Evolutionary conservation across 2,329 filamentous ascomycete genomes (phyloP).

Genomic region (Sporothrix brasiliensis): DNA sequence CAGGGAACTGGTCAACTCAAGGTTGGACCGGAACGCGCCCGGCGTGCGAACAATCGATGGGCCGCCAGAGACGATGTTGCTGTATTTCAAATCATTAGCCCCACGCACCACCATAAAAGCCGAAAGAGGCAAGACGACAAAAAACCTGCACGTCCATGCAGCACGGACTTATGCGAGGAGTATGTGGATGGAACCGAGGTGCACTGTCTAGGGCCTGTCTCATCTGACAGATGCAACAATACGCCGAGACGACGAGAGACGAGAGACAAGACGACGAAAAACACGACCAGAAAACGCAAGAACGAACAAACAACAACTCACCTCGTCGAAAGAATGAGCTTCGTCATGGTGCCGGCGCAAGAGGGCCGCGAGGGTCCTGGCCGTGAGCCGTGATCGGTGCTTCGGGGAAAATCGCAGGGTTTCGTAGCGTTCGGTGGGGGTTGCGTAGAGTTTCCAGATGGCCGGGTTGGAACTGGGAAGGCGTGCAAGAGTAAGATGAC

Average conservation of each 20-base stretch:
- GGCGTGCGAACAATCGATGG: constrained; percentile 82
- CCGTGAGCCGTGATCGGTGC: constrained; percentile 9
- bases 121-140: neutral
- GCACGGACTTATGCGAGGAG: neutral
- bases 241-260: neutral
- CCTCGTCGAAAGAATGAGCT: constrained; percentile 31
- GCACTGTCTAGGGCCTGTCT: neutral
- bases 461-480: neutral
- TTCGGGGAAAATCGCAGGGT: neutral
- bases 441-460: neutral
- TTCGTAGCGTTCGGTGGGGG: neutral
- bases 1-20: constrained; percentile 87
- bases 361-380: constrained; percentile 17
- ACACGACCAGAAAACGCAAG: neutral
- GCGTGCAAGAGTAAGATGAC: neutral
- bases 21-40: constrained; percentile 80
- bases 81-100: constrained; percentile 39
- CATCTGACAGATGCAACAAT: neutral
- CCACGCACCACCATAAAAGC: neutral
- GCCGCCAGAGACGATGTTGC: constrained; percentile 83
- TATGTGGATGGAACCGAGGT: neutral
- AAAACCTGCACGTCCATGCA: neutral
- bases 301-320: constrained; percentile 1
- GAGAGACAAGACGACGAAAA: neutral
- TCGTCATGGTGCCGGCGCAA: constrained; percentile 29